Conservation (phyloP, 2,329 filamentous ascomycete genomes). For the Clarireedia hainanense region DNA sequence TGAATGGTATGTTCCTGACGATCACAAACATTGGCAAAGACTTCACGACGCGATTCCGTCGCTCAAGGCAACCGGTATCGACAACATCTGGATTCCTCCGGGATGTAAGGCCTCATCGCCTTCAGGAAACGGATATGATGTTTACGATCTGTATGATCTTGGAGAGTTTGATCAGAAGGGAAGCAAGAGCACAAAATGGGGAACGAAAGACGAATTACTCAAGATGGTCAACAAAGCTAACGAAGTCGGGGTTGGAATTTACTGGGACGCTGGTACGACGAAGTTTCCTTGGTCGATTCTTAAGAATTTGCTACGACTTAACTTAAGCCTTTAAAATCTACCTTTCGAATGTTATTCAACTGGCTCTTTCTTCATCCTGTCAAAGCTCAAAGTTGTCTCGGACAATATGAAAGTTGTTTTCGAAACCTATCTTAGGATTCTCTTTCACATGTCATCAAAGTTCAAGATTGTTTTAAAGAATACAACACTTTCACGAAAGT, state of each 20-base stretch:
- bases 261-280: slow-evolving; percentile 51
- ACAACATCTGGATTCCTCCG: slow-evolving; percentile 61
- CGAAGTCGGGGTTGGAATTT: slow-evolving; percentile 45
- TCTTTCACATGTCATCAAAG: no score
- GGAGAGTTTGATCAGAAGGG: slow-evolving; percentile 70
- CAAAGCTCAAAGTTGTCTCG: no score
- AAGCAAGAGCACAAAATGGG: slow-evolving; percentile 58
- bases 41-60: slow-evolving; percentile 43
- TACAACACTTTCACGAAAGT: neutral
- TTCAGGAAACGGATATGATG: slow-evolving; percentile 58
- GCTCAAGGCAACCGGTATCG: slow-evolving; percentile 52
- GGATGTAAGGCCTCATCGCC: slow-evolving; percentile 59
- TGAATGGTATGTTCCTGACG: slow-evolving; percentile 63
- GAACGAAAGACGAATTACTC: slow-evolving; percentile 51
- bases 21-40: slow-evolving; percentile 53
- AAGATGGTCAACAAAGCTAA: slow-evolving; percentile 43
- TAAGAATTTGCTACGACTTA: no score
- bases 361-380: no score
- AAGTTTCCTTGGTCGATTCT: no score
- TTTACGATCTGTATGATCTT: slow-evolving; percentile 63
- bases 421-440: no score
- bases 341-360: no score
- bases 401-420: no score
- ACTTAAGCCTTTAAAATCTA: no score
- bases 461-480: no score